A percentile compares a stretch with the other conserved stretches of the same genome.
phyloP scores from a whole-genome alignment of 371 early-diverging fungal genomes.

The Lichtheimia ornata region DNA sequence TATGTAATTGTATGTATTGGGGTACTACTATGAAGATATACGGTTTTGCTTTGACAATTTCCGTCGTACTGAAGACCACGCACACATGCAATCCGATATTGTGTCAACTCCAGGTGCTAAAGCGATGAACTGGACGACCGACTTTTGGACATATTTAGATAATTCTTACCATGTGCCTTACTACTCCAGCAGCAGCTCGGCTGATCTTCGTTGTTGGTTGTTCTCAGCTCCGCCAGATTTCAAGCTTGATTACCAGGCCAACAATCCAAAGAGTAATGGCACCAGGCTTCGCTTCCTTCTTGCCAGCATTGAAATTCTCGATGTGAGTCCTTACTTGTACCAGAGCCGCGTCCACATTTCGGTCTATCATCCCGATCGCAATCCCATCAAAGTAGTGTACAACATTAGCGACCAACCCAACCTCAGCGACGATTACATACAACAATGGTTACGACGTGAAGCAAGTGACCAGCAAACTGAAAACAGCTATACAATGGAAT shows the following conservation, averaged over 20 bases:
- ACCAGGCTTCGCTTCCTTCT: neutral
- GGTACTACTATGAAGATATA: constrained; percentile 6
- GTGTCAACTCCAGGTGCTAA: neutral
- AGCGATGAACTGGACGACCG: neutral
- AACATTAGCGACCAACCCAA: neutral
- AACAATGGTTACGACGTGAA: neutral
- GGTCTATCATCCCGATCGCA: neutral
- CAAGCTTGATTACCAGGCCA: neutral
- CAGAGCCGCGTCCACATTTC: neutral
- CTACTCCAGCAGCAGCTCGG: neutral
- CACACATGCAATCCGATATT: neutral
- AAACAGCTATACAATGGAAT: neutral
- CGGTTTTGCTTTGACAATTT: constrained; percentile 29
- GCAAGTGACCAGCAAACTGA: neutral
- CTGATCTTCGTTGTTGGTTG: neutral
- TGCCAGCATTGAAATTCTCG: neutral
- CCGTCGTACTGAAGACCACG: neutral
- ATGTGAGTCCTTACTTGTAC: too few relatives aligned
- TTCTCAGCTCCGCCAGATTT: neutral
- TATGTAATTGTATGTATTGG: too few relatives aligned
- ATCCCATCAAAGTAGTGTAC: constrained; percentile 1
- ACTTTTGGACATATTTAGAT: neutral
- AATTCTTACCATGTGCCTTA: too few relatives aligned
- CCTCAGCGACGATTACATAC: neutral
- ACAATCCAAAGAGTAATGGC: neutral